Percentiles rank a stretch among this genome's conserved stretches.
Conservation (phyloP, 768 basidiomycete genomes). For the Calvatia gigantea region DNA sequence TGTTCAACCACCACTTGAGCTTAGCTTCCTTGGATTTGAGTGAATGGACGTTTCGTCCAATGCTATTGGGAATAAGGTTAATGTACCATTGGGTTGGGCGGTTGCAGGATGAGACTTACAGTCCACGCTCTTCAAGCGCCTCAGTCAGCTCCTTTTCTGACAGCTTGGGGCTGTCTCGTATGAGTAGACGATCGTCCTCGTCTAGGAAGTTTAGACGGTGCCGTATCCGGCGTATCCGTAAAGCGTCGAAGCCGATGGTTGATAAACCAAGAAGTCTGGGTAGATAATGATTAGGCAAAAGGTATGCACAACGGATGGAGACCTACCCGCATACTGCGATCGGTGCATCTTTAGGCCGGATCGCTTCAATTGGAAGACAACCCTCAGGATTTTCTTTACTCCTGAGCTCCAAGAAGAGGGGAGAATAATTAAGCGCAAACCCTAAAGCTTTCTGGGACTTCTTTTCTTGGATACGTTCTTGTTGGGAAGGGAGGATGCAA, state of each 20-base stretch:
- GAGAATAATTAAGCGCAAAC: slow-evolving; percentile 32
- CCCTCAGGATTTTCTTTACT: slow-evolving; percentile 29
- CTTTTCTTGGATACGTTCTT: slow-evolving; percentile 54
- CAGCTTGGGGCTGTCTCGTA: slow-evolving; percentile 45
- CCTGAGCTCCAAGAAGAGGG: slow-evolving; percentile 31
- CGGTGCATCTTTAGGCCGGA: slow-evolving; percentile 28
- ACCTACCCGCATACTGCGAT: slow-evolving; percentile 59
- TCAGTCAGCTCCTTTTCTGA: slow-evolving; percentile 55
- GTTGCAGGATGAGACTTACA: slow-evolving; percentile 42
- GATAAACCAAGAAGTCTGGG: slow-evolving; percentile 38
- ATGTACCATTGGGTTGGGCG: neutral
- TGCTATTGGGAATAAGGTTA: slow-evolving; percentile 19
- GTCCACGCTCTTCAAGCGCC: slow-evolving; percentile 72
- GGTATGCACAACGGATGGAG: neutral
- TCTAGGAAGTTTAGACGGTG: slow-evolving; percentile 44
- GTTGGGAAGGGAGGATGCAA: slow-evolving; percentile 80
- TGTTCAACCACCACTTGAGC: slow-evolving; percentile 65
- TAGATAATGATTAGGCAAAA: slow-evolving; percentile 5
- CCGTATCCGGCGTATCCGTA: slow-evolving; percentile 41
- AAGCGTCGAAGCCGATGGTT: slow-evolving; percentile 37
- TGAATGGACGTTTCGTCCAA: slow-evolving; percentile 35
- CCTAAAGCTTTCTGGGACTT: slow-evolving; percentile 46
- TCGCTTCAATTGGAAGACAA: slow-evolving; percentile 28
- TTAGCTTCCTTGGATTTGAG: slow-evolving; percentile 44
- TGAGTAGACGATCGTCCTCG: slow-evolving; percentile 62